Evolutionary conservation across 768 basidiomycete genomes (phyloP).

Genomic region (Trametes cingulata): DNA sequence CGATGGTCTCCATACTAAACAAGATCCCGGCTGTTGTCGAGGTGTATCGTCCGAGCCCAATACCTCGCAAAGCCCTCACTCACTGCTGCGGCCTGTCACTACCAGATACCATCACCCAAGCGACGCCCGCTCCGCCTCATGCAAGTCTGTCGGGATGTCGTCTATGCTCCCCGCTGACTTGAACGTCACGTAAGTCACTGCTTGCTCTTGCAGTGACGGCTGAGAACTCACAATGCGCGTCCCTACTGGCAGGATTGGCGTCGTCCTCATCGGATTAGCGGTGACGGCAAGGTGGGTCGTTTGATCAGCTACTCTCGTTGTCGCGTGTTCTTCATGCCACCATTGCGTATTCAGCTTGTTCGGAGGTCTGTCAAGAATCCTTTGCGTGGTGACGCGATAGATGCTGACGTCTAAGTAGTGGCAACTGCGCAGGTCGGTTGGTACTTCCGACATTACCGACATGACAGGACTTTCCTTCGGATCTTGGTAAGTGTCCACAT

Average conservation of each 20-base stretch:
- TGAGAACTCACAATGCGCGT: too few relatives aligned
- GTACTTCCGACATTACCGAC: conserved; percentile 7
- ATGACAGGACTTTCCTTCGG: conserved; percentile 2
- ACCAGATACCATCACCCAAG: too few relatives aligned
- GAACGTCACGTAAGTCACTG: too few relatives aligned
- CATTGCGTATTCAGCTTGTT: background rate
- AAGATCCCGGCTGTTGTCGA: too few relatives aligned
- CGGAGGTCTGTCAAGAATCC: background rate
- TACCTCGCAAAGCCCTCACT: too few relatives aligned
- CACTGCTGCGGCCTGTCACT: too few relatives aligned
- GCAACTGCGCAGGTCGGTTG: background rate
- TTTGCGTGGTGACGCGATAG: background rate
- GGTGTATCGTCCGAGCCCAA: too few relatives aligned
- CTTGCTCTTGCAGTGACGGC: too few relatives aligned
- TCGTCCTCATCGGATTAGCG: background rate
- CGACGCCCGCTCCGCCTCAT: too few relatives aligned
- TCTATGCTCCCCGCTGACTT: too few relatives aligned
- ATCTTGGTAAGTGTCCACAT: background rate
- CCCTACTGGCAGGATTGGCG: conserved; percentile 1
- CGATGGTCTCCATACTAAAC: too few relatives aligned
- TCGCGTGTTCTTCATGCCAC: background rate
- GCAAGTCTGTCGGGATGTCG: too few relatives aligned
- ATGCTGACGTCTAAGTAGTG: background rate
- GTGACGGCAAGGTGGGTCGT: background rate
- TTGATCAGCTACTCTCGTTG: background rate